Evolutionary conservation across 345 rosid species (phyloP).

Genomic region (Eutrema japonicum): DNA sequence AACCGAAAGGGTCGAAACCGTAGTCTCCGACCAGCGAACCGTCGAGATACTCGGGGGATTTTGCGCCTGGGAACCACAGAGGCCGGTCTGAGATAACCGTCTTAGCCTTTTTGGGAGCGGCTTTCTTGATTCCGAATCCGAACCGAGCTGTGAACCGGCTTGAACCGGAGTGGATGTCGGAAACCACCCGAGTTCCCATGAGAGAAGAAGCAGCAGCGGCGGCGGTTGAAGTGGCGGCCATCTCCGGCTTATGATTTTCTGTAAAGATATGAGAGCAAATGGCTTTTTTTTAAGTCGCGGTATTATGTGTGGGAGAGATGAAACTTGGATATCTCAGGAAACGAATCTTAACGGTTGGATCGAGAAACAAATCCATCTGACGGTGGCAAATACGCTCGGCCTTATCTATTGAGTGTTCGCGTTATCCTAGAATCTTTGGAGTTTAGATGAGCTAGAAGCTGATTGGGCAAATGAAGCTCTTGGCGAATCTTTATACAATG

Average conservation of each 20-base stretch:
- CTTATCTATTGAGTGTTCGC: conserved; percentile 34
- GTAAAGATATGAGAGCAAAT: conserved; percentile 8
- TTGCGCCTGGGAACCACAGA: conserved; percentile 79
- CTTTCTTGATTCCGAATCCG: conserved; percentile 48
- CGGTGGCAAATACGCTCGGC: conserved; percentile 17
- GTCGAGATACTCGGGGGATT: conserved; percentile 76
- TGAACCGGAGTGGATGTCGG: conserved; percentile 34
- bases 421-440: conserved; percentile 29
- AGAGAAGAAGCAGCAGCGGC: conserved; percentile 60
- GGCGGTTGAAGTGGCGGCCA: conserved; percentile 70
- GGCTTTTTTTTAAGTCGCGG: conserved; percentile 32
- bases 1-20: conserved; percentile 87
- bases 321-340: conserved; percentile 29
- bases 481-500: conserved; percentile 21
- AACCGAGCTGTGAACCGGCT: conserved; percentile 64
- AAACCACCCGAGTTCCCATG: conserved; percentile 53
- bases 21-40: conserved; percentile 81
- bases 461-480: conserved; percentile 35
- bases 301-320: conserved; percentile 19
- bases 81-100: conserved; percentile 48
- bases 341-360: conserved; percentile 32
- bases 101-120: conserved; percentile 45
- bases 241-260: conserved; percentile 30
- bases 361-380: conserved; percentile 41
- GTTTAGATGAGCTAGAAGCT: conserved; percentile 29